Percentiles rank a stretch among this genome's conserved stretches.
phyloP scores from a whole-genome alignment of 2,329 filamentous ascomycete species.

The Phyllosticta citribraziliensis region DNA sequence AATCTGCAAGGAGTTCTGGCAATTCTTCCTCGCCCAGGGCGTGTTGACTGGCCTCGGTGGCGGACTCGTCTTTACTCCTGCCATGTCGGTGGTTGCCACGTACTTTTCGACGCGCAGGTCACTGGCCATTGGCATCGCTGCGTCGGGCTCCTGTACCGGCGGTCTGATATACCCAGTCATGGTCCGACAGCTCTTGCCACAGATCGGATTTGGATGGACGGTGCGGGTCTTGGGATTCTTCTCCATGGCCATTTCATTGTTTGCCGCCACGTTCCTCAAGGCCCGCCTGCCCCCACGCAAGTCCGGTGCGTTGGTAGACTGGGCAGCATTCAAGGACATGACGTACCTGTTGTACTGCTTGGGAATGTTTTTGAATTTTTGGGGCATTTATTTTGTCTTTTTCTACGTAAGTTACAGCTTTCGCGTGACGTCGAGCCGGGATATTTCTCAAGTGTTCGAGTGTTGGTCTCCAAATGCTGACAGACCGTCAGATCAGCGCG shows the following conservation, averaged over 20 bases:
- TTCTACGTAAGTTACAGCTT: slow-evolving; percentile 10
- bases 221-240: slow-evolving; percentile 53
- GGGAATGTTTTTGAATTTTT: slow-evolving; percentile 12
- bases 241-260: slow-evolving; percentile 36
- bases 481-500: slow-evolving; percentile 3
- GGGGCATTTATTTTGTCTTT: slow-evolving; percentile 12
- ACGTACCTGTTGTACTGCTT: slow-evolving; percentile 10
- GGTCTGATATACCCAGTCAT: slow-evolving; percentile 54
- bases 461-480: background rate
- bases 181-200: slow-evolving; percentile 45
- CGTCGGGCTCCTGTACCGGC: slow-evolving; percentile 51
- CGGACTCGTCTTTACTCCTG: slow-evolving; percentile 26
- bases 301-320: slow-evolving; percentile 24
- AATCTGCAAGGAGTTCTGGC: slow-evolving; percentile 40
- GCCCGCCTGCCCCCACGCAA: slow-evolving; percentile 35
- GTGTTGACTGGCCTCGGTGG: slow-evolving; percentile 24
- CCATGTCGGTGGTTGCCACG: slow-evolving; percentile 30
- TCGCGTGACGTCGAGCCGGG: background rate
- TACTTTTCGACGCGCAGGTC: slow-evolving; percentile 53
- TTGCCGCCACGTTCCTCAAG: slow-evolving; percentile 29
- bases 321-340: slow-evolving; percentile 9
- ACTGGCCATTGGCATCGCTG: slow-evolving; percentile 50
- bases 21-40: slow-evolving; percentile 30
- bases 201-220: slow-evolving; percentile 55
- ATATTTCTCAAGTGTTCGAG: background rate